phyloP scores from a whole-genome alignment of 1,284 basidiomycete genomes.

The Cryptococcus deneoformans region DNA sequence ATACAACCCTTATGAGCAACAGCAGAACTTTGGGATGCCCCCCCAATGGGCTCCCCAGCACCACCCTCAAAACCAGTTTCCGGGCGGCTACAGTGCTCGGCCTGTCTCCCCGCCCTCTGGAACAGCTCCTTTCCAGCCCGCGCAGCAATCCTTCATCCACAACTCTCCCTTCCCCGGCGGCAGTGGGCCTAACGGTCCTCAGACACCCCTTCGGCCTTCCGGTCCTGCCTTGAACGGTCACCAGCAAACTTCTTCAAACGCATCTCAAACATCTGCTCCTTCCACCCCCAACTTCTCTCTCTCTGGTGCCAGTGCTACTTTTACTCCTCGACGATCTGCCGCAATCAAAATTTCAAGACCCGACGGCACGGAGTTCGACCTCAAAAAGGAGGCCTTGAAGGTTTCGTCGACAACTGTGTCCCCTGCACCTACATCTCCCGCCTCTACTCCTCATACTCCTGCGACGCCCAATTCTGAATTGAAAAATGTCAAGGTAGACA shows the following conservation, averaged over 20 bases:
- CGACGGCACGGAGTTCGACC: conserved; percentile 43
- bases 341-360: conserved; percentile 47
- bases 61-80: conserved; percentile 25
- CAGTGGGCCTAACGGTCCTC: conserved; percentile 33
- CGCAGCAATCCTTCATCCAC: conserved; percentile 31
- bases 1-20: conserved; percentile 29
- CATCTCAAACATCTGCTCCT: conserved; percentile 27
- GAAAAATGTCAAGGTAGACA: conserved; percentile 10
- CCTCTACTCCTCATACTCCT: background rate
- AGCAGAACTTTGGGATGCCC: conserved; percentile 20
- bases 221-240: conserved; percentile 21
- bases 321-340: conserved; percentile 34
- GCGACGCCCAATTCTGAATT: background rate
- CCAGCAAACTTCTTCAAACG: conserved; percentile 24
- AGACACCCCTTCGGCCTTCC: conserved; percentile 27
- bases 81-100: background rate
- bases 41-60: conserved; percentile 29
- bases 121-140: conserved; percentile 17
- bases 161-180: conserved; percentile 17
- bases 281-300: conserved; percentile 28
- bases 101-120: conserved; percentile 35
- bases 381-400: conserved; percentile 33
- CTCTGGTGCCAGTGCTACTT: conserved; percentile 35
- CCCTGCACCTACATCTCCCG: background rate
- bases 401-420: conserved; percentile 16